Base-by-base conservation (phyloP, 192 early-diverging fungal species). In the Umbelopsis isabellina region DNA sequence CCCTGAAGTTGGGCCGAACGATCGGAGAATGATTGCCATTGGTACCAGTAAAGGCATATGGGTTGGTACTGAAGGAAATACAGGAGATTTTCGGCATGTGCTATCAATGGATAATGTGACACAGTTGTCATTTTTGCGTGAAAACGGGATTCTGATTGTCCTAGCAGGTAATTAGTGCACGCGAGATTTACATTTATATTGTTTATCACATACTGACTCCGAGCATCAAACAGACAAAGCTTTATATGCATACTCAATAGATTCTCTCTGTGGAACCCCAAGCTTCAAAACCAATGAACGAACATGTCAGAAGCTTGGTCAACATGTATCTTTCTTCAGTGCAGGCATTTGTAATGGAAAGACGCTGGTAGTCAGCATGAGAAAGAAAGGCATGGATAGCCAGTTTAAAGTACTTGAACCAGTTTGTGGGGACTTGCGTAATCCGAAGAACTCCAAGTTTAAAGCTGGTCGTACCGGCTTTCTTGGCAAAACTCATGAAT, bases 11-110 rank as follows among this genome's bases (percentile, higher is more conserved):
- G 71, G 73, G 20, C 35, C 74, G 30, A 71, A 72, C 3, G 82
- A 85, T 66, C 83, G 86, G 67, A 85, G 85, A 12, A 79, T 88
- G 65, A 79, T 98, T 51, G 85, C 94, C 15, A 73, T 97, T 48
- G 97, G 93, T 35, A 94, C 95, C 2, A 92, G 96, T 58, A 78
- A 82, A 35, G 97, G 97, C 23, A 76, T 98, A 37, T 98, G 89
- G 74, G 55, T 68, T 18, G 66, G 55, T 8, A 66, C 22, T 16
- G 64, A 52, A 65, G 72, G 58, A 21, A 18, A 61, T 27, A 77
- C 75, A 55, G 25, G 18, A 37, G n/a, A 25, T 27, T 79, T 83
- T 69, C 80, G 84, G 64, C 87, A 84, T 18, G 73, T 88, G 22
- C 75, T 87, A 51, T 80, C 84, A 66, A 73, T 86, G 68, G 71